Evolutionary conservation across 805 yeast species (phyloP).

Genomic region (Lipomyces orientalis): DNA sequence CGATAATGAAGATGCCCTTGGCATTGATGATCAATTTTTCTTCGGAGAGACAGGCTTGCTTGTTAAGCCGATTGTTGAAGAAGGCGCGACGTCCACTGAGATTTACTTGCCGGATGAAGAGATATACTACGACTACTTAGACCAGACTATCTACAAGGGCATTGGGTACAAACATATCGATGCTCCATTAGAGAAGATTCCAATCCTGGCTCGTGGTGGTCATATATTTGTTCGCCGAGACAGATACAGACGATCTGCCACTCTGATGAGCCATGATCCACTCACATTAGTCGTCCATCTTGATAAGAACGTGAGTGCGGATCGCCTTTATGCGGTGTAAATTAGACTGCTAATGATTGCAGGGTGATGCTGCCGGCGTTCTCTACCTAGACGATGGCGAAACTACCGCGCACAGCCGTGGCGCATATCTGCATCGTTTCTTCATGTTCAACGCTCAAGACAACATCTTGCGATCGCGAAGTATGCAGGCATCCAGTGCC

Average conservation of each 20-base stretch:
- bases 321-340: neutral
- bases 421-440: conserved; percentile 55
- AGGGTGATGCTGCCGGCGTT: conserved; percentile 59
- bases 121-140: conserved; percentile 48
- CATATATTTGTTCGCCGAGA: conserved; percentile 69
- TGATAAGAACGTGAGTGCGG: conserved; percentile 36
- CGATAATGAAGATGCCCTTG: conserved; percentile 53
- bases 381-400: conserved; percentile 88
- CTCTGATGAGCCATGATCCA: conserved; percentile 78
- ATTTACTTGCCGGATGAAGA: conserved; percentile 58
- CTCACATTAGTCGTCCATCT: conserved; percentile 73
- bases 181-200: conserved; percentile 65
- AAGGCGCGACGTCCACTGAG: conserved; percentile 50
- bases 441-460: conserved; percentile 48
- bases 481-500: conserved; percentile 32
- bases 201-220: conserved; percentile 81
- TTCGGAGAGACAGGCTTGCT: conserved; percentile 72
- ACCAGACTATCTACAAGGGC: conserved; percentile 43
- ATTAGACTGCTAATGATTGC: neutral
- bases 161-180: conserved; percentile 50
- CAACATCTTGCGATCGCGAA: conserved; percentile 41
- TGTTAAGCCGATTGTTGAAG: conserved; percentile 78
- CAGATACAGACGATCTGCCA: conserved; percentile 79
- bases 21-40: conserved; percentile 82
- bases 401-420: conserved; percentile 60